A percentile compares a stretch with the other conserved stretches of the same genome.
Evolutionary conservation across 2,329 filamentous ascomycete genomes (phyloP).

Genomic region (Lachnellula arida): DNA sequence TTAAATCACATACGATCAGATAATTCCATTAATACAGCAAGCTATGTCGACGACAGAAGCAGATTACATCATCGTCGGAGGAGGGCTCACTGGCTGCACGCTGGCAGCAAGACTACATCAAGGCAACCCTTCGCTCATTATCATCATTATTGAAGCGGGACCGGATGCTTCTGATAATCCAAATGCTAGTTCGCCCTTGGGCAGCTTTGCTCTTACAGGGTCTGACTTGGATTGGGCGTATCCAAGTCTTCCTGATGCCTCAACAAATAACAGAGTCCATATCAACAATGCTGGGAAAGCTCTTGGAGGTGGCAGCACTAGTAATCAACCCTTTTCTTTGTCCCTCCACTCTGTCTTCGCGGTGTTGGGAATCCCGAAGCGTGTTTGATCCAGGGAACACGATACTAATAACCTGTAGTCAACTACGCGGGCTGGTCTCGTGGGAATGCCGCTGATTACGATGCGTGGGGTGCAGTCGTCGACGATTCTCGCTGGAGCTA

Average conservation of each 20-base stretch:
- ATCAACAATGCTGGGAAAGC: conserved; percentile 35
- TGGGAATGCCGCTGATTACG: conserved; percentile 41
- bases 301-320: conserved; percentile 38
- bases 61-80: conserved; percentile 37
- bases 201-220: not conserved
- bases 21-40: not conserved
- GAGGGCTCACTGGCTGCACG: conserved; percentile 35
- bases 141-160: conserved; percentile 39
- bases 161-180: conserved; percentile 23
- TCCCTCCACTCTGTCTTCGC: too few species aligned
- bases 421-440: conserved; percentile 41
- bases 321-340: too few species aligned
- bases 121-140: conserved; percentile 27
- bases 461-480: conserved; percentile 39
- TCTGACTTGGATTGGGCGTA: conserved; percentile 34
- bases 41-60: not conserved
- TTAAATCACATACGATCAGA: too few species aligned
- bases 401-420: conserved; percentile 7
- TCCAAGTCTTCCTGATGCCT: conserved; percentile 29
- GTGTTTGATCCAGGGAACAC: too few species aligned
- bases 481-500: conserved; percentile 43
- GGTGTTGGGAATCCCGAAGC: too few species aligned
- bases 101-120: conserved; percentile 33
- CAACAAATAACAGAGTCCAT: conserved; percentile 25
- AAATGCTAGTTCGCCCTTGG: not conserved